Conservation (phyloP, 2,329 filamentous ascomycete genomes). For the Fusarium nisikadoi region DNA sequence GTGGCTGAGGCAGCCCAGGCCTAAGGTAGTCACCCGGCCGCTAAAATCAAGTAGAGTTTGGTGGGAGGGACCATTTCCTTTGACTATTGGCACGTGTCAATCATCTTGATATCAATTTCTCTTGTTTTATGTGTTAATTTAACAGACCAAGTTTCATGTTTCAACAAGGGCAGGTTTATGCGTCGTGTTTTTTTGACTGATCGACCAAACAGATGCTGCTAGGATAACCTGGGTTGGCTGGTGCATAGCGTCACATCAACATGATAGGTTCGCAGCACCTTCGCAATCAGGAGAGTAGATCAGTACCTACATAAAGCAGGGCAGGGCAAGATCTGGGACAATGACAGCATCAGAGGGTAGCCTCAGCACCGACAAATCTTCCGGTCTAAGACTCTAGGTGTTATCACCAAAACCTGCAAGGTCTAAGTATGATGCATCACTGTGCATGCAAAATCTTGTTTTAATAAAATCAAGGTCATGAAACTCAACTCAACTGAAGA, state of each 20-base stretch:
- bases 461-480: not conserved
- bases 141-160: constrained; percentile 19
- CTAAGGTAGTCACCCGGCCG: not conserved
- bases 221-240: constrained; percentile 7
- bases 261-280: constrained; percentile 32
- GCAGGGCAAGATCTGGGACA: constrained; percentile 27
- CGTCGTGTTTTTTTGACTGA: not conserved
- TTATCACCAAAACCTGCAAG: not conserved
- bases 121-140: not conserved
- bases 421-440: not conserved
- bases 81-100: constrained; percentile 33
- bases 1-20: constrained; percentile 20
- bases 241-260: constrained; percentile 38
- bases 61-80: constrained; percentile 21
- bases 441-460: not conserved
- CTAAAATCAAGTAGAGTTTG: constrained; percentile 27
- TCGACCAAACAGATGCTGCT: constrained; percentile 20
- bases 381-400: not conserved
- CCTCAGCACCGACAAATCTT: not conserved
- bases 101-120: not conserved
- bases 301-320: constrained; percentile 30
- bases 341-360: constrained; percentile 19
- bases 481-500: not conserved
- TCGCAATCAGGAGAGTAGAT: constrained; percentile 31
- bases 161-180: constrained; percentile 18